Percentiles rank a stretch among this genome's conserved stretches.
Conservation (phyloP, 345 rosid genomes). For the Carallia pectinifolia region DNA sequence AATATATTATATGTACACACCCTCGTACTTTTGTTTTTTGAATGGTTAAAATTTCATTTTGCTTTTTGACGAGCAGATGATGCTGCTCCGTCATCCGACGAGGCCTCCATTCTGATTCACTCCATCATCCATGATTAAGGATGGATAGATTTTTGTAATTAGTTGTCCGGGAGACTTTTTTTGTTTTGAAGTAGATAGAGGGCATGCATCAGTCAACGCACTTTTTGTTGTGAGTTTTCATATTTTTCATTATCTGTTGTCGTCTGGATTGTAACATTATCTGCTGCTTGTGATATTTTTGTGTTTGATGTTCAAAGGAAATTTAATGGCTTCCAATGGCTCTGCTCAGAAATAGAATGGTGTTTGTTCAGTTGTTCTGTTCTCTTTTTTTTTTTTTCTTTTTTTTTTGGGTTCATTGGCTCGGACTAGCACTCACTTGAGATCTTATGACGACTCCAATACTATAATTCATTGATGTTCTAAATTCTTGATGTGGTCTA, state of each 20-base stretch:
- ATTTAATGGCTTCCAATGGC: too few relatives aligned
- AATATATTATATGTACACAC: too few relatives aligned
- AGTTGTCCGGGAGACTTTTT: not conserved
- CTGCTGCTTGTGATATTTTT: too few relatives aligned
- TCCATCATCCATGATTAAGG: constrained; percentile 53
- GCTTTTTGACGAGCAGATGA: constrained; percentile 33
- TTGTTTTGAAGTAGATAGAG: not conserved
- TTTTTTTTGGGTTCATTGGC: too few relatives aligned
- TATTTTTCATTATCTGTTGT: not conserved
- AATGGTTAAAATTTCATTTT: not conserved
- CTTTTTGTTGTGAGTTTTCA: not conserved
- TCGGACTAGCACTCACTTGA: too few relatives aligned
- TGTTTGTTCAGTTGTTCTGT: too few relatives aligned
- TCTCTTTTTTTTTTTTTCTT: too few relatives aligned
- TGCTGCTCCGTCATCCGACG: constrained; percentile 62
- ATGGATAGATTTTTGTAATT: not conserved
- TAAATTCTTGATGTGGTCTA: too few relatives aligned
- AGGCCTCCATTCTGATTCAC: constrained; percentile 68
- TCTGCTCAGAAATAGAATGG: too few relatives aligned
- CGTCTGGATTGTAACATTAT: not conserved
- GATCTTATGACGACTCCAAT: too few relatives aligned
- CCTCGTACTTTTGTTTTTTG: not conserved
- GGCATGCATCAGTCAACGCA: not conserved
- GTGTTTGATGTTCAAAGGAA: too few relatives aligned
- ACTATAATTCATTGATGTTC: too few relatives aligned